Conservation (phyloP, 192 early-diverging fungal species). For the Haplosporangium gracile region DNA sequence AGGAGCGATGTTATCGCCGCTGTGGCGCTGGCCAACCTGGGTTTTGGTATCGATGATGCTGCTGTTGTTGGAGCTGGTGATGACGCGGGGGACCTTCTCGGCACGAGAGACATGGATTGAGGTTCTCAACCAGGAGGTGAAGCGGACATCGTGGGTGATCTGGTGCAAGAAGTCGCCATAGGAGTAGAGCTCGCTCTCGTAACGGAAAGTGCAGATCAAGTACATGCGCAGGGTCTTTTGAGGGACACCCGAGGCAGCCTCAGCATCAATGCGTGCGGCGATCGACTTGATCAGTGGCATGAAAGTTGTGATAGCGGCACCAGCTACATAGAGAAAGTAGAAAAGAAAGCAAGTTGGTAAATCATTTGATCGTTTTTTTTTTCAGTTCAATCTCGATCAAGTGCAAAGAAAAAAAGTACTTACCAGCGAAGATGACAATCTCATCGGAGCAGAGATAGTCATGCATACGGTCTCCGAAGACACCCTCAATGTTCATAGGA, state of each 20-base stretch:
- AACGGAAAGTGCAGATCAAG: slow-evolving; percentile 32
- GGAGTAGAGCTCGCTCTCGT: slow-evolving; percentile 27
- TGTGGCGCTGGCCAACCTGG: not conserved
- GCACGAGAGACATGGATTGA: slow-evolving; percentile 14
- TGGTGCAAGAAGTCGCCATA: slow-evolving; percentile 26
- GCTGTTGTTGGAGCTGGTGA: not conserved
- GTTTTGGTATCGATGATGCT: not conserved
- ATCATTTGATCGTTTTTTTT: not conserved
- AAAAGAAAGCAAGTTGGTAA: not conserved
- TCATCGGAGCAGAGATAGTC: slow-evolving; percentile 15
- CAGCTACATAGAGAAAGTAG: not conserved
- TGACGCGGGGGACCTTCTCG: slow-evolving; percentile 19
- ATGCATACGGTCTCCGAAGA: slow-evolving; percentile 25
- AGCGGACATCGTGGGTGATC: slow-evolving; percentile 20
- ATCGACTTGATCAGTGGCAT: slow-evolving; percentile 23
- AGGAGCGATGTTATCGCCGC: not conserved
- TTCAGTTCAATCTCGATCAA: not conserved
- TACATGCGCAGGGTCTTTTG: slow-evolving; percentile 32
- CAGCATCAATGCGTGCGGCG: slow-evolving; percentile 20
- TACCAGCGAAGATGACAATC: slow-evolving; percentile 23
- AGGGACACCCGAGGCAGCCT: not conserved
- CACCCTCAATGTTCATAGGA: slow-evolving; percentile 11
- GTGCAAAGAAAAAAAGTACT: not conserved
- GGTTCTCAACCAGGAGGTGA: slow-evolving; percentile 16
- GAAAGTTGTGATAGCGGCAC: slow-evolving; percentile 18